A percentile compares a stretch with the other conserved stretches of the same genome.
These are phyloP conservation scores for Xylaria curta DNA, from an alignment of 495 filamentous ascomycete species.

Conservation along the genomic window DNA sequence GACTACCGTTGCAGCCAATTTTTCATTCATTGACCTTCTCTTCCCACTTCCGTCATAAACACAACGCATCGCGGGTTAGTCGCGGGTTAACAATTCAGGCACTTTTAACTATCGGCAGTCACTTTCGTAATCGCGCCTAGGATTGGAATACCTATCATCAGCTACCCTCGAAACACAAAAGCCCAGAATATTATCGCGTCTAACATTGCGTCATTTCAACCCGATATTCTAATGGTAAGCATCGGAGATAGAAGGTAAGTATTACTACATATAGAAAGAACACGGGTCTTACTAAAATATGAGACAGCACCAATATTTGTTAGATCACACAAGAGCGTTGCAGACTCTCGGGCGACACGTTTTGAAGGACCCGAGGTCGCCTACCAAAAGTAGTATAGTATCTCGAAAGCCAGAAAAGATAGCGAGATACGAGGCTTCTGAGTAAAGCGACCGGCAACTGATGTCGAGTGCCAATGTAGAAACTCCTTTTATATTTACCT, in stretches of 20 bases:
- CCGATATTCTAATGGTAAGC: neutral
- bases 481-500: neutral
- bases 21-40: neutral
- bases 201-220: neutral
- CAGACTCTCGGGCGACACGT: too few relatives aligned
- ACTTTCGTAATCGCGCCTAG: neutral
- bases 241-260: neutral
- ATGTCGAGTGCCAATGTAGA: neutral
- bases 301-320: neutral
- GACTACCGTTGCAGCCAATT: neutral
- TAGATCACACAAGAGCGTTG: neutral
- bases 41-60: neutral
- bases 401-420: too few relatives aligned
- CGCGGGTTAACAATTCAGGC: neutral
- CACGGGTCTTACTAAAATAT: too few relatives aligned
- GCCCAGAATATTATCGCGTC: neutral
- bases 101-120: neutral
- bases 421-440: too few relatives aligned
- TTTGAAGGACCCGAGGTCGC: too few relatives aligned
- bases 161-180: neutral
- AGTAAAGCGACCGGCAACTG: neutral
- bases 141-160: neutral
- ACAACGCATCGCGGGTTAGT: neutral
- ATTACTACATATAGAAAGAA: neutral
- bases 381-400: too few relatives aligned